Evolutionary conservation across 1,139 yeast species (phyloP), one percentile per base, ranked within the genome.

Genomic region (Candida sp.): DNA sequence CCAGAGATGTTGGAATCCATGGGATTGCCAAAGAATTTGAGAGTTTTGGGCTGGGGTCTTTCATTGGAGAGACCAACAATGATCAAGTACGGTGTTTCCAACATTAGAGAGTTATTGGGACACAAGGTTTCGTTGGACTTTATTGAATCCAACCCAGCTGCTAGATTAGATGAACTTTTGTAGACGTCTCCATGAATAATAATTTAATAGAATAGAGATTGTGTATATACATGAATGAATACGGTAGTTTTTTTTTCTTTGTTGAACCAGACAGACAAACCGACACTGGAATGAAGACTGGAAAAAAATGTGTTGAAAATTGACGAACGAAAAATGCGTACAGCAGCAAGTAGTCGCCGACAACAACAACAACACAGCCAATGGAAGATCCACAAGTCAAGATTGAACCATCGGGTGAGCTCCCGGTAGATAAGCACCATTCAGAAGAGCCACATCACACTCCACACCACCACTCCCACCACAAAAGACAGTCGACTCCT

Each of bases 1-100:
- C 99, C 99, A 26, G 99, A 96, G 74, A 96, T 96, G 99, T 82
- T 96, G 70, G 97, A 92, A 75, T 78, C 97, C 45, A 93, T 94
- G 98, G 99, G 99, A 34, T 82, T 96, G 66, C 99, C 99, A 56
- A 87, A 88, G 78, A 89, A 91, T 69, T 75, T 96, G 77, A 83
- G 98, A 70, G 98, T 94, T 31, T 83, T 92, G 61, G 99, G 99
- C 57, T 96, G 97, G 94, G 99, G 99, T 65, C 81, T 96, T 63
- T 89, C 97, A 40, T 81, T 96, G 68, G 99, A 96, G 74, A 88
- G 99, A 76, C 99, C 99, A 59, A 96, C 99, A 42, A 96, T 96
- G 99, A 96, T 96, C 72, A 96, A 94, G 74, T 96, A 96, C 68
- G 96, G 90, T 56, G 97, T 94, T 52, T 86, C 93, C 61, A 96